Evolutionary conservation across 352 stramenopile species (phyloP), one percentile per base, ranked within the genome.

Genomic region (Phytophthora hybrid): DNA sequence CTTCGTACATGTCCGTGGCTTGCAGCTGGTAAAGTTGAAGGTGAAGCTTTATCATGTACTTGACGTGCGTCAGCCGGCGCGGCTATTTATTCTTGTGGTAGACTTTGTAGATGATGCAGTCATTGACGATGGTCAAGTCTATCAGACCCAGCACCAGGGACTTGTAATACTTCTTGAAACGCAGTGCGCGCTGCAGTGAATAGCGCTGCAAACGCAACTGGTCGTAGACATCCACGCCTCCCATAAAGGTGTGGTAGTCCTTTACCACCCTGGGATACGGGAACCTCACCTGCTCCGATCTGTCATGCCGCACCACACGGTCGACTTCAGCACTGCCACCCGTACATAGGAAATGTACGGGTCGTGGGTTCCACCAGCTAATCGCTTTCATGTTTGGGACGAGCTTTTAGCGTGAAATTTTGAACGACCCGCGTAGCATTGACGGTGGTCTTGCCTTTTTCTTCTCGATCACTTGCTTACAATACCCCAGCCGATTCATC

Each of bases 21-120:
- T 46, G 39, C 39, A 46, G 39, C 39, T 46, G 39, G 39, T 5
- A 46, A 46, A 46, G 39, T 5, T 46, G 39, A 1, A 31, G 26
- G 3, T 31, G 26, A 31, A 5, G 26, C 26, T 31, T 31, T 31
- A 31, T 31, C 26, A 31, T 62, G 21, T 37, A 62, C 37, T 53
- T 53, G 11, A 53, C 21, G 13, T 62, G 56, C 19, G 34, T 39
- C 1, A 53, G 21, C 8, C 8, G n/a, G 6, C 8, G 18, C 7
- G 37, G 39, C n/a, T 31, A 21, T 16, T 62, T 62, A 5, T 51
- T 44, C 39, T 51, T 59, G 59, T 71, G 47, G 26, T 37, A 71
- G 1, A 13, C 19, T 14, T 67, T 66, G 58, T 72, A 32, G 0
- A 71, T n/a, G 16, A 78, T 74, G 62, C 63, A 74, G 18, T 23